These are phyloP conservation scores for Megacollybia marginata DNA, from an alignment of 768 basidiomycete species.

Conservation along the genomic window DNA sequence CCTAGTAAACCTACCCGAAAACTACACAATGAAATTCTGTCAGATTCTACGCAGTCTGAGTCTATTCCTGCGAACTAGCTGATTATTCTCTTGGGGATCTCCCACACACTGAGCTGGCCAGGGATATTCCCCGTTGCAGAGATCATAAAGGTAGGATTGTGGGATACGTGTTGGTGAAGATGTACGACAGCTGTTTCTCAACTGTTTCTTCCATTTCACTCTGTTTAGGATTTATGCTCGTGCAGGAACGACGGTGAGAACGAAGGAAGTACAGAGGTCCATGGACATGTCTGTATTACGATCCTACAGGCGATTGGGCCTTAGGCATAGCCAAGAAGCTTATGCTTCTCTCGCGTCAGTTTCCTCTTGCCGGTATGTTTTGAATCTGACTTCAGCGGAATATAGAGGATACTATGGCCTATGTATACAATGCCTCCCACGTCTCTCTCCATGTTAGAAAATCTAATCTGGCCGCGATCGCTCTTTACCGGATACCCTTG, in stretches of 20 bases:
- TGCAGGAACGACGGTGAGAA: slow-evolving; percentile 24
- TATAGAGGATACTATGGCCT: slow-evolving; percentile 85
- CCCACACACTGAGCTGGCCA: slow-evolving; percentile 89
- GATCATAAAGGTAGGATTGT: slow-evolving; percentile 85
- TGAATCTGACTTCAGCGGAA: not conserved
- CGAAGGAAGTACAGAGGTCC: slow-evolving; percentile 49
- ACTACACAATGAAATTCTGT: slow-evolving; percentile 82
- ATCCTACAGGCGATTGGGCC: slow-evolving; percentile 81
- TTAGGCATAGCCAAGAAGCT: slow-evolving; percentile 72
- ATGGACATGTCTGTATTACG: slow-evolving; percentile 93
- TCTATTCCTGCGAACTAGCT: not conserved
- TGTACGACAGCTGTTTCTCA: slow-evolving; percentile 40
- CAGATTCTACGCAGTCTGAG: slow-evolving; percentile 12
- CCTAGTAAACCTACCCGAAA: slow-evolving; percentile 88
- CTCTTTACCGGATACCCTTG: slow-evolving; percentile 85
- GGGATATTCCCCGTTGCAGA: slow-evolving; percentile 87
- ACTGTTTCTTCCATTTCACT: slow-evolving; percentile 12
- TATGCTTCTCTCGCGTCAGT: slow-evolving; percentile 88
- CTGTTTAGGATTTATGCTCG: not conserved
- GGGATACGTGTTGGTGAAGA: slow-evolving; percentile 94
- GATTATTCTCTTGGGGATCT: slow-evolving; percentile 53
- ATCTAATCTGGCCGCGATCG: slow-evolving; percentile 90
- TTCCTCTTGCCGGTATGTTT: not conserved
- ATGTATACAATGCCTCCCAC: slow-evolving; percentile 76
- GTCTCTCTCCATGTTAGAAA: slow-evolving; percentile 90